phyloP scores from a whole-genome alignment of 495 filamentous ascomycete species.

The Emericellopsis terricola region DNA sequence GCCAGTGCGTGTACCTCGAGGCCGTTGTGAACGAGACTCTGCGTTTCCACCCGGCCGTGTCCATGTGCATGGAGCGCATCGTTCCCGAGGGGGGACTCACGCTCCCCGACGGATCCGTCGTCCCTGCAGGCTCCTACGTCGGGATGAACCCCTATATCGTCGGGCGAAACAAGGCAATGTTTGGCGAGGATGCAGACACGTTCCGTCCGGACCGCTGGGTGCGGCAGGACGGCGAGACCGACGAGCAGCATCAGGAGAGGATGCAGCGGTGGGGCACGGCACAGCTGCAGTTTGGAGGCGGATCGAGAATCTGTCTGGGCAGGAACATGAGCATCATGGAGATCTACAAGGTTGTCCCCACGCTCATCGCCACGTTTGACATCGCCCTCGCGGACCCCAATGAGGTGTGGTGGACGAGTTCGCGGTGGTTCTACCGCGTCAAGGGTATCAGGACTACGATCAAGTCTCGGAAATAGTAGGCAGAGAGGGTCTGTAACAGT shows the following conservation, averaged over 20 bases:
- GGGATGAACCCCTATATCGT: constrained; percentile 46
- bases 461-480: too few relatives aligned
- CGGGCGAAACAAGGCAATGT: constrained; percentile 37
- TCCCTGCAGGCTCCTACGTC: constrained; percentile 46
- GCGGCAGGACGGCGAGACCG: constrained; percentile 10
- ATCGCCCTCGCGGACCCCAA: too few relatives aligned
- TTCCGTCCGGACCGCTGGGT: constrained; percentile 46
- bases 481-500: too few relatives aligned
- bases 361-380: constrained; percentile 53
- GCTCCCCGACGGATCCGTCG: constrained; percentile 31
- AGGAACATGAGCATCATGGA: constrained; percentile 61
- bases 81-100: constrained; percentile 37
- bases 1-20: constrained; percentile 42
- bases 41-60: constrained; percentile 44
- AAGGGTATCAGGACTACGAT: too few relatives aligned
- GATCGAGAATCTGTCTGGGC: constrained; percentile 43
- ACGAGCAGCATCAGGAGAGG: constrained; percentile 31
- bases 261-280: too few relatives aligned
- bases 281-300: constrained; percentile 42
- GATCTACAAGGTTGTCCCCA: constrained; percentile 66
- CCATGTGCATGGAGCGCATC: constrained; percentile 43
- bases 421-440: too few relatives aligned
- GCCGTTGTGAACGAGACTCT: constrained; percentile 54
- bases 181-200: constrained; percentile 36
- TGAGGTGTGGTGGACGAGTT: too few relatives aligned